A percentile compares a stretch with the other conserved stretches of the same genome.
These are phyloP conservation scores for Lentinula edodes DNA, from an alignment of 768 basidiomycete species.

Conservation along the genomic window DNA sequence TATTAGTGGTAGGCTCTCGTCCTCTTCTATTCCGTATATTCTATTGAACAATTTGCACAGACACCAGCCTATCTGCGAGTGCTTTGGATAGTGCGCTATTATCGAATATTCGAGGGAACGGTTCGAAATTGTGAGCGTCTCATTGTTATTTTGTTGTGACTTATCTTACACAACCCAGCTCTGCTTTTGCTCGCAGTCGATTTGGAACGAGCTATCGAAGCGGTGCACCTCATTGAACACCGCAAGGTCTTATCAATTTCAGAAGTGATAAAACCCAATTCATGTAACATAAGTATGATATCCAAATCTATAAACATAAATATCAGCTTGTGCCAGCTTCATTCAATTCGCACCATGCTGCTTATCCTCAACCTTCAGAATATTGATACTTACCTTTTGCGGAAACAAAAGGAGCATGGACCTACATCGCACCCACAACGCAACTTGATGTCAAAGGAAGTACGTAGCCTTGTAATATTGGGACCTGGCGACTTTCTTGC, in stretches of 20 bases:
- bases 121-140: conserved; percentile 30
- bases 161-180: neutral
- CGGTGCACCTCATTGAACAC: neutral
- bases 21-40: neutral
- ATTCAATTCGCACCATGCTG: no score
- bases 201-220: neutral
- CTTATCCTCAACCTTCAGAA: neutral
- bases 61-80: conserved; percentile 71
- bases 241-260: neutral
- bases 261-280: no score
- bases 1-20: conserved; percentile 65
- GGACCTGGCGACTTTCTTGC: neutral
- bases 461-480: neutral
- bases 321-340: neutral
- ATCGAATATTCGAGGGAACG: conserved; percentile 64
- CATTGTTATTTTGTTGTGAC: neutral
- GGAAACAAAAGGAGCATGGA: neutral
- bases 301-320: neutral
- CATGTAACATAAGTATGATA: neutral
- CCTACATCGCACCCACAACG: neutral
- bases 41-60: conserved; percentile 24
- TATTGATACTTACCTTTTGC: neutral
- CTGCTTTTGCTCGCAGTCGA: neutral
- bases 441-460: neutral
- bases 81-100: conserved; percentile 75